phyloP scores from a whole-genome alignment of 192 early-diverging fungal genomes.

The Mortierella alpina region DNA sequence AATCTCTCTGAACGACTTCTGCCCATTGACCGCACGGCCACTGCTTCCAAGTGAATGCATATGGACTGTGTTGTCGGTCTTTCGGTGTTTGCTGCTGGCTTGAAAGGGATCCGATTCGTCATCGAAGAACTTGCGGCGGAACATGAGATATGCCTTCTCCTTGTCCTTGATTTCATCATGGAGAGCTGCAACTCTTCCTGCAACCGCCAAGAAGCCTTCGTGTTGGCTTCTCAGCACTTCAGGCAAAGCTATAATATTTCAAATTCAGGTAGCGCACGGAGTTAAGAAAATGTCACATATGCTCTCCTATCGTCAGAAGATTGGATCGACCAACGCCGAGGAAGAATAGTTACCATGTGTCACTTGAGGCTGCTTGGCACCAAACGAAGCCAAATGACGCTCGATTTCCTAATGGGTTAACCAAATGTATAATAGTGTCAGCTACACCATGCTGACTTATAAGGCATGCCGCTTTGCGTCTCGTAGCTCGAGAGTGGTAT shows the following conservation, averaged over 20 bases:
- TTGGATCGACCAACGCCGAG: neutral
- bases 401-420: constrained; percentile 43
- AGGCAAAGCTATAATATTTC: constrained; percentile 22
- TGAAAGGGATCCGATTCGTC: constrained; percentile 53
- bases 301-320: neutral
- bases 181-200: constrained; percentile 38
- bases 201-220: constrained; percentile 40
- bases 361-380: constrained; percentile 26
- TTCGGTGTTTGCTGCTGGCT: constrained; percentile 31
- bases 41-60: constrained; percentile 13
- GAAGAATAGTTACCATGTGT: constrained; percentile 25
- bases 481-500: no score
- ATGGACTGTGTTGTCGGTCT: constrained; percentile 10
- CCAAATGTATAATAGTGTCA: neutral
- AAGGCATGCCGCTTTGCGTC: no score
- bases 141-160: constrained; percentile 51
- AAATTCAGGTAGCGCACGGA: neutral
- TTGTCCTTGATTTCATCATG: constrained; percentile 50
- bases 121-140: constrained; percentile 44
- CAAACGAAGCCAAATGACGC: constrained; percentile 45
- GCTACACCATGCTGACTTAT: neutral
- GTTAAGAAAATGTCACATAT: neutral
- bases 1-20: constrained; percentile 43
- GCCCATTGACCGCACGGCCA: constrained; percentile 1
- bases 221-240: constrained; percentile 55